These are phyloP conservation scores for Sarocladium oryzae DNA, from an alignment of 2,329 filamentous ascomycete genomes.

Conservation along the genomic window DNA sequence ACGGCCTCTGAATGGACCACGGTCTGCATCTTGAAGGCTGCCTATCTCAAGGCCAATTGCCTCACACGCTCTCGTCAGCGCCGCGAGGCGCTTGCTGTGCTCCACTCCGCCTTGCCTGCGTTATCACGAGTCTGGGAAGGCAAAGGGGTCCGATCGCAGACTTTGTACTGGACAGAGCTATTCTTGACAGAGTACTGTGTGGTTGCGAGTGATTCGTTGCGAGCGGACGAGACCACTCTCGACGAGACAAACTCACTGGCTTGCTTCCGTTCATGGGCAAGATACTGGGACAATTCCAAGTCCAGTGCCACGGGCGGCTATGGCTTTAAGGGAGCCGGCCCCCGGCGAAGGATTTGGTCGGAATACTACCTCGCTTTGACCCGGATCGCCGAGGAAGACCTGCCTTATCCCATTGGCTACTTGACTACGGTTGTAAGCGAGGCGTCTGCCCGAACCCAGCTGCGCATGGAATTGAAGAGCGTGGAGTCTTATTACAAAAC, in stretches of 20 bases:
- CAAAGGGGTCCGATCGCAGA: conserved; percentile 53
- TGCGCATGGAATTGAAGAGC: conserved; percentile 70
- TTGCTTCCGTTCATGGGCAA: conserved; percentile 61
- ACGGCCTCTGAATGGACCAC: conserved; percentile 68
- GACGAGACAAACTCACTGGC: conserved; percentile 47
- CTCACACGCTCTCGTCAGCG: conserved; percentile 42
- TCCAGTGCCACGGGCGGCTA: conserved; percentile 45
- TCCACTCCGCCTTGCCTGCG: conserved; percentile 59
- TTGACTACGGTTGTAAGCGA: conserved; percentile 35
- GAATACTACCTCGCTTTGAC: conserved; percentile 80
- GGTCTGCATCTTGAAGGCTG: conserved; percentile 72
- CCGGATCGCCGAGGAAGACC: conserved; percentile 60
- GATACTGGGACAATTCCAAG: conserved; percentile 55
- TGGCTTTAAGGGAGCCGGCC: conserved; percentile 52
- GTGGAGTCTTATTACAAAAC: conserved; percentile 76
- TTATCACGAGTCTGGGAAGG: conserved; percentile 47
- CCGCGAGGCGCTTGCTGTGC: conserved; percentile 58
- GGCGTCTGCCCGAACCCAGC: conserved; percentile 51
- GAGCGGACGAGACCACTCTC: conserved; percentile 42
- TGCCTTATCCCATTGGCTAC: conserved; percentile 51
- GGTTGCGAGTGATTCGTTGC: conserved; percentile 55
- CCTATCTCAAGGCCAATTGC: conserved; percentile 68
- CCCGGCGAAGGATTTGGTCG: conserved; percentile 68
- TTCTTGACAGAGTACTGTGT: conserved; percentile 70
- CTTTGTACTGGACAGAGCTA: conserved; percentile 72